Evolutionary conservation across 2,329 filamentous ascomycete genomes (phyloP), one percentile per base, ranked within the genome.

Genomic region (Grosmannia serpens): DNA sequence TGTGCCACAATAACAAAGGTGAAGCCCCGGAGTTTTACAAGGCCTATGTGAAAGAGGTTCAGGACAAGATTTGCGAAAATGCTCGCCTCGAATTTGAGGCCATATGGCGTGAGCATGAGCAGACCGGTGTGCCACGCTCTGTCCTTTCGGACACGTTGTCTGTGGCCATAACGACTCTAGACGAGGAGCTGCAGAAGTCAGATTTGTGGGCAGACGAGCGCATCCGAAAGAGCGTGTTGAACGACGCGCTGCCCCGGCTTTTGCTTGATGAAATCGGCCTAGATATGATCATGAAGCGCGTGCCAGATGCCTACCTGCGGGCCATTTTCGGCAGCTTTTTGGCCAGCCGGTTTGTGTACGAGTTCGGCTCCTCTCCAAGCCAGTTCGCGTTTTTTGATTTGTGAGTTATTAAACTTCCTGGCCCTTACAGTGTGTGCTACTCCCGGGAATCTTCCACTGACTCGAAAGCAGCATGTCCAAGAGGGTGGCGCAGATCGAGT

Each of bases 341-440:
- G 65, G 92, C 94, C 54, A 95, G 88, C 68, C 87, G 94, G 50
- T 99, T 99, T 71, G 90, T 99, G 47, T 99, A 99, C 73, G 85
- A 95, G 71, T 94, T 92, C 70, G 94, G 94, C 67, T 91, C 91
- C 70, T 86, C 83, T 64, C 91, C 94, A 6, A 94, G 87, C 76
- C 92, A 96, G 68, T 97, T 99, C 76, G 91, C 92, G 46, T 99
- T 99, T 80, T 99, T 95, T 74, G 90, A 95, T 71, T 99, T 97
- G 88, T 91, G 77, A 84, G 88, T 87, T 22, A 33, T 20, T 20
- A 9, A n/a, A 13, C 26, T 9, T 13, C 3, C 26, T 15, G 15
- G 1, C 10, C 24, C 10, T 6, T 22, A 31, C 13, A 17, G 5
- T 4, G 15, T 15, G 10, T 8, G 9, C 17, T 10, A 11, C 20